These are phyloP conservation scores for Naganishia onofrii DNA, from an alignment of 768 basidiomycete species.

Conservation along the genomic window DNA sequence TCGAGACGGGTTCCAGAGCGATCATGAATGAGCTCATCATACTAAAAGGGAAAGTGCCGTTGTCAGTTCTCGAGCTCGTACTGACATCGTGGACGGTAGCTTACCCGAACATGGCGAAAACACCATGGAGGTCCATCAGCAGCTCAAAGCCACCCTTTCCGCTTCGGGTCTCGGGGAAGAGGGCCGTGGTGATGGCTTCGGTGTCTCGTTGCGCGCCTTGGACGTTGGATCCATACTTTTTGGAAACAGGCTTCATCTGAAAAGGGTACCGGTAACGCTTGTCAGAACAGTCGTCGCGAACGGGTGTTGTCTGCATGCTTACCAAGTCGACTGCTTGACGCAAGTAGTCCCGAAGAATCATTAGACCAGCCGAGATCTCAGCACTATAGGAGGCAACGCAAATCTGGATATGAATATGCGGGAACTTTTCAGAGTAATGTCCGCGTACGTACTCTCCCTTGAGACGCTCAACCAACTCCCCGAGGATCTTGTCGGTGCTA, in stretches of 20 bases:
- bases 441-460: slow-evolving; percentile 29
- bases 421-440: no score
- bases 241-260: slow-evolving; percentile 26
- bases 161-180: slow-evolving; percentile 32
- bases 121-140: slow-evolving; percentile 32
- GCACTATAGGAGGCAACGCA: not conserved
- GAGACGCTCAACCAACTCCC: slow-evolving; percentile 17
- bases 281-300: no score
- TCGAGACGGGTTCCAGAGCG: slow-evolving; percentile 22
- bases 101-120: slow-evolving; percentile 29
- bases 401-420: not conserved
- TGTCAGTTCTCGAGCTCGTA: not conserved
- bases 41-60: not conserved
- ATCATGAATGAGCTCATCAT: slow-evolving; percentile 27
- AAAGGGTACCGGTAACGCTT: no score
- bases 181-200: slow-evolving; percentile 17
- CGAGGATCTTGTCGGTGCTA: slow-evolving; percentile 19
- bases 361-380: slow-evolving; percentile 3
- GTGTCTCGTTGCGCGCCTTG: slow-evolving; percentile 28
- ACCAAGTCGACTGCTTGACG: slow-evolving; percentile 26
- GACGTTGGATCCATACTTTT: slow-evolving; percentile 33
- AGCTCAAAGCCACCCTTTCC: slow-evolving; percentile 28
- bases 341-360: slow-evolving; percentile 27
- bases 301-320: not conserved
- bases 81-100: not conserved